phyloP scores from a whole-genome alignment of 495 filamentous ascomycete species.

The Cenococcum geophilum region DNA sequence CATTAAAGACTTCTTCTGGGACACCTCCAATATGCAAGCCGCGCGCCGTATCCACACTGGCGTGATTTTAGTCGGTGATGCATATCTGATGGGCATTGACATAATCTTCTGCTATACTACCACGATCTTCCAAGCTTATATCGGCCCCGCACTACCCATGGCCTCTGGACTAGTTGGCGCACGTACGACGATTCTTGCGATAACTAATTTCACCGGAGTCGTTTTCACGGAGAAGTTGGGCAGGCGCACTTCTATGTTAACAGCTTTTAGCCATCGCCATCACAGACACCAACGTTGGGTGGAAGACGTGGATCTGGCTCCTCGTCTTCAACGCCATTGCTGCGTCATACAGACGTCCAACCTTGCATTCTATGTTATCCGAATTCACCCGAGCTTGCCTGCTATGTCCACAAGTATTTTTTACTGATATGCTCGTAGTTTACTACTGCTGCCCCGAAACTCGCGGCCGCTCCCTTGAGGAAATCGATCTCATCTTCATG shows the following conservation, averaged over 20 bases:
- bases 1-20: conserved; percentile 22
- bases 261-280: conserved; percentile 8
- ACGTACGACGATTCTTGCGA: conserved; percentile 13
- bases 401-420: not conserved
- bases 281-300: conserved; percentile 19
- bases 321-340: conserved; percentile 6
- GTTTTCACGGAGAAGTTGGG: conserved; percentile 22
- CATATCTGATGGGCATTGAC: conserved; percentile 26
- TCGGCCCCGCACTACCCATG: conserved; percentile 14
- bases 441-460: conserved; percentile 6
- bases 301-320: conserved; percentile 25
- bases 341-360: conserved; percentile 6
- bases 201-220: conserved; percentile 14
- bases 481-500: conserved; percentile 8
- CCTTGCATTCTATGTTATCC: not conserved
- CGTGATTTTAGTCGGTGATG: conserved; percentile 20
- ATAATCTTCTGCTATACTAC: conserved; percentile 29
- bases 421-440: not conserved
- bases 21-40: conserved; percentile 18
- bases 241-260: conserved; percentile 3
- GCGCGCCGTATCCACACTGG: conserved; percentile 26
- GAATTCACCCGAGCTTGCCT: too few species aligned
- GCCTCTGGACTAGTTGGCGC: conserved; percentile 21
- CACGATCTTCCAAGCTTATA: conserved; percentile 26
- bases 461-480: conserved; percentile 11